Conservation (phyloP, 139 green algal genomes). For the Picochlorum sp. region DNA sequence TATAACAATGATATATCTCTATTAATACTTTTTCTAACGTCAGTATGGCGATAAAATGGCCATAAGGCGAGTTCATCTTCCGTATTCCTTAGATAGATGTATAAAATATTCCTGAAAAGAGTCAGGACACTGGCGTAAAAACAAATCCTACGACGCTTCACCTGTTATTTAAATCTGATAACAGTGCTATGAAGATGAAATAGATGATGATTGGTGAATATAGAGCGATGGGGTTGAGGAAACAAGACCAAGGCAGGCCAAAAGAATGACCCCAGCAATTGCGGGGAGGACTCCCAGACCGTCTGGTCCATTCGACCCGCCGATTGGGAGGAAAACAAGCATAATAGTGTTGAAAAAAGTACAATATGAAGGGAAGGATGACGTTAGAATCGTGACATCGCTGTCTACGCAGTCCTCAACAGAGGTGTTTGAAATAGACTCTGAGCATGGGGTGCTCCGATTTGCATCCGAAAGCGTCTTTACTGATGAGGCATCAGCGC, state of each 20-base stretch:
- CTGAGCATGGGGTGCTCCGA: background rate
- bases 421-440: conserved; percentile 8
- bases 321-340: conserved; percentile 15
- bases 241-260: background rate
- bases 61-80: no score
- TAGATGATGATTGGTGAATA: background rate
- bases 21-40: no score
- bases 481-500: conserved; percentile 22
- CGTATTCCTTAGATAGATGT: no score
- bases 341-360: conserved; percentile 16
- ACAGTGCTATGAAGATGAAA: no score
- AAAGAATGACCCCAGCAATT: background rate
- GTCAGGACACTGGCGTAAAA: no score
- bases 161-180: no score
- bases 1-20: no score
- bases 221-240: background rate
- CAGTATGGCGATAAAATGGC: no score
- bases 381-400: conserved; percentile 24
- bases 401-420: conserved; percentile 27
- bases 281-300: background rate
- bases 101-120: no score
- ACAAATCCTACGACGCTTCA: no score
- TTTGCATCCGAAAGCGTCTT: background rate
- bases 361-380: background rate
- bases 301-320: conserved; percentile 17